These are phyloP conservation scores for Didymella exigua DNA, from an alignment of 2,329 filamentous ascomycete genomes.

Conservation along the genomic window DNA sequence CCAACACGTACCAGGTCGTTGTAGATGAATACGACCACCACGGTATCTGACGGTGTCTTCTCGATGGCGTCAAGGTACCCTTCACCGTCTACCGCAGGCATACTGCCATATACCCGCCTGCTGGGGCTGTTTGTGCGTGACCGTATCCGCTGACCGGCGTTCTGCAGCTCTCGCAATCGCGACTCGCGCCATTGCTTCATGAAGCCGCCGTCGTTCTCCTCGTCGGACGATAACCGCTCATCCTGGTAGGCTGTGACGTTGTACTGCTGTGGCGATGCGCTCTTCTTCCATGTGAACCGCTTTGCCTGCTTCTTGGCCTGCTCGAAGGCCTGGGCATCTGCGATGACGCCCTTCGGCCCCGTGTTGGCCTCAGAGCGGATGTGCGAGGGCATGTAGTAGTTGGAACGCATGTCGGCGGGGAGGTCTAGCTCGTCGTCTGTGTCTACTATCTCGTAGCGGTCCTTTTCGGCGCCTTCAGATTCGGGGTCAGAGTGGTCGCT, in stretches of 20 bases:
- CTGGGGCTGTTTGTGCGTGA: slow-evolving; percentile 77
- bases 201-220: slow-evolving; percentile 78
- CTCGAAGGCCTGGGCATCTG: slow-evolving; percentile 79
- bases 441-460: slow-evolving; percentile 66
- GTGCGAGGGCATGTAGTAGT: slow-evolving; percentile 62
- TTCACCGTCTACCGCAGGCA: slow-evolving; percentile 84
- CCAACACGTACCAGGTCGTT: slow-evolving; percentile 74
- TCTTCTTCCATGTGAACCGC: slow-evolving; percentile 45
- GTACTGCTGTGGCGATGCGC: slow-evolving; percentile 28
- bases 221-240: slow-evolving; percentile 54
- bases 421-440: slow-evolving; percentile 55
- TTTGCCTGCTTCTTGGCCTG: slow-evolving; percentile 57
- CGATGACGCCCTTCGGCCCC: slow-evolving; percentile 85
- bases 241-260: slow-evolving; percentile 54
- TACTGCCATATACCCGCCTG: slow-evolving; percentile 74
- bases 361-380: slow-evolving; percentile 73
- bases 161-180: slow-evolving; percentile 76
- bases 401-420: slow-evolving; percentile 60
- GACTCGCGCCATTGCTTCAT: slow-evolving; percentile 84
- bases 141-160: slow-evolving; percentile 59
- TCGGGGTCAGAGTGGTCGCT: slow-evolving; percentile 65
- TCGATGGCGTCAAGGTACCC: slow-evolving; percentile 97
- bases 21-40: slow-evolving; percentile 92
- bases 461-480: slow-evolving; percentile 55
- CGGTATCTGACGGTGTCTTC: slow-evolving; percentile 78